phyloP scores from a whole-genome alignment of 441 rosid genomes.

The Pelargonium citronellum region DNA sequence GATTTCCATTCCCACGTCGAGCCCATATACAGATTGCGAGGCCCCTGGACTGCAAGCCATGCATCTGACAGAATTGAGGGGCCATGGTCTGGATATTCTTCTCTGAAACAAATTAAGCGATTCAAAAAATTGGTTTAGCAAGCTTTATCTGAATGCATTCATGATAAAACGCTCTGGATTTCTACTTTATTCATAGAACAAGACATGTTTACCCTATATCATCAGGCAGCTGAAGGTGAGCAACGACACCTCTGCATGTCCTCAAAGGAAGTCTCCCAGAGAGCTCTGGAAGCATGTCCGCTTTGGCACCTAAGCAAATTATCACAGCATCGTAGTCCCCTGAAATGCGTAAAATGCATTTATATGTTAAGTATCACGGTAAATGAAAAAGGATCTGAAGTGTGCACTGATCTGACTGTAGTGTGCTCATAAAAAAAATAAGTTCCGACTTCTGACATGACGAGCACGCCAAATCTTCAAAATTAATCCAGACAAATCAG shows the following conservation, averaged over 20 bases:
- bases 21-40: conserved; percentile 54
- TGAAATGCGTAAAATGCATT: conserved; percentile 18
- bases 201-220: conserved; percentile 35
- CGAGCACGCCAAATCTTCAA: too few relatives aligned
- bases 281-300: conserved; percentile 57
- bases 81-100: conserved; percentile 50
- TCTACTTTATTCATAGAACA: neutral
- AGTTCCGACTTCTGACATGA: too few relatives aligned
- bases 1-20: conserved; percentile 94
- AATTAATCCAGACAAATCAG: too few relatives aligned
- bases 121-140: conserved; percentile 7
- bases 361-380: neutral
- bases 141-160: neutral
- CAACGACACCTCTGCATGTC: conserved; percentile 80
- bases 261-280: conserved; percentile 81
- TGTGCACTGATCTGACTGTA: too few relatives aligned
- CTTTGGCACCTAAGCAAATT: conserved; percentile 79
- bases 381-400: neutral
- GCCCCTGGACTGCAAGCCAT: conserved; percentile 80
- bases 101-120: conserved; percentile 38
- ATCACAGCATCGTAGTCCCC: conserved; percentile 75
- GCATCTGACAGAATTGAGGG: conserved; percentile 82
- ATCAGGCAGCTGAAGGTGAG: conserved; percentile 55
- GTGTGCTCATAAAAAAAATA: too few relatives aligned
- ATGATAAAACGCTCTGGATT: neutral